Conservation (phyloP, 2,329 filamentous ascomycete species). For the Fusarium concolor region DNA sequence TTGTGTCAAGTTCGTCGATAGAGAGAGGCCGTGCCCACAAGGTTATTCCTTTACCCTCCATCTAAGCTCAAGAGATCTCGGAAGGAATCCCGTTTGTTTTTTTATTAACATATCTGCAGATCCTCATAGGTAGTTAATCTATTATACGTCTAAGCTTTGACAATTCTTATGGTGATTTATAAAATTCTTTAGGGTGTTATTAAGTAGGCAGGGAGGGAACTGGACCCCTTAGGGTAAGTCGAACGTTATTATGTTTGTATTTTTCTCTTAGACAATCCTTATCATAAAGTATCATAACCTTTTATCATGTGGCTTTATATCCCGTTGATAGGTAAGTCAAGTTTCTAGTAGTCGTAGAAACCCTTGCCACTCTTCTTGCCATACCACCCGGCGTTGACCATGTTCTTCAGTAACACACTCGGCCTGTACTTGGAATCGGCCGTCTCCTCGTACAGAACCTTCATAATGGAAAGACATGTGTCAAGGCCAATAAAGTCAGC, state of each 20-base stretch:
- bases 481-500: conserved; percentile 98
- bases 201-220: no score
- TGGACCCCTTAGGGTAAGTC: no score
- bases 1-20: not conserved
- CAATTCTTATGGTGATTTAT: not conserved
- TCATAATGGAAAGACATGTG: conserved; percentile 97
- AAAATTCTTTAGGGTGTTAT: not conserved
- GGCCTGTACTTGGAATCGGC: conserved; percentile 97
- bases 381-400: conserved; percentile 98
- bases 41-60: not conserved
- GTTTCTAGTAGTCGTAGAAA: conserved; percentile 83
- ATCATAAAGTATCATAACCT: not conserved
- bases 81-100: no score
- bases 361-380: conserved; percentile 98
- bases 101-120: no score
- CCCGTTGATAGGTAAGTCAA: not conserved
- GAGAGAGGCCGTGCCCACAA: conserved; percentile 1
- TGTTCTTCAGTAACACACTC: conserved; percentile 86
- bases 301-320: not conserved
- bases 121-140: no score
- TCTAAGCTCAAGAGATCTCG: not conserved
- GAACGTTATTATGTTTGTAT: not conserved
- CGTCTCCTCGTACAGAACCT: conserved; percentile 89
- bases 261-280: not conserved
- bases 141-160: not conserved